Evolutionary conservation across 495 filamentous ascomycete species (phyloP), one percentile per base, ranked within the genome.

Genomic region (Penicillium longicatenatum): DNA sequence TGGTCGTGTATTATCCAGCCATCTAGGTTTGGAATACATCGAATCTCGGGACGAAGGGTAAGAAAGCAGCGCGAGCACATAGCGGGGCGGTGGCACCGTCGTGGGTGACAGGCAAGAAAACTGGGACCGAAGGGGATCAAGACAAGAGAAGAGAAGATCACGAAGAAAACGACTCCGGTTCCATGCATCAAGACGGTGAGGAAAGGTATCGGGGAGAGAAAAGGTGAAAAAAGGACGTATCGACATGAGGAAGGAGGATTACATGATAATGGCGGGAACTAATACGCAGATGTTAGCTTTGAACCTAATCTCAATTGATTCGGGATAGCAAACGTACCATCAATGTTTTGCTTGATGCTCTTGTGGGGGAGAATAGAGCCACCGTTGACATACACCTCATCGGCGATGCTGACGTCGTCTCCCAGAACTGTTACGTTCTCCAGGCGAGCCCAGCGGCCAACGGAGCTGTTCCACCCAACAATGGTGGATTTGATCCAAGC

Each of bases 401-500:
- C 94, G 50, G 90, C 92, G 72, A 99, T 96, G 54, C 91, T 97
- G n/a, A 99, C 94, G 73, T 99, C 94, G 74, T 99, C 95, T 62
- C 94, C 94, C 43, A 99, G 84, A 49, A 99, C 94, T 2, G 89
- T 91, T 24, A 99, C 94, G 68, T 98, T 98, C 82, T 99, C 94
- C 66, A 99, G 78, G 59, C 94, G 87, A 55, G 94, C 93, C 94
- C 94, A 99, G 65, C 86, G 87, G 59, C 94, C 94, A 35, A 99
- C 91, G 33, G 87, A 88, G 81, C 91, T 96, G 80, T 98, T 98
- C 94, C 94, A 99, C 63, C 94, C 94, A 12, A 99, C 93, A 70
- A 99, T 99, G 63, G 94, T 96, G 65, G 89, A 93, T 85, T 99
- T 99, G 72, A 99, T 85, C 94, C 94, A 99, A 11, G 94, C 94